phyloP scores from a whole-genome alignment of 306 rosid species.

The Benincasa hispida region DNA sequence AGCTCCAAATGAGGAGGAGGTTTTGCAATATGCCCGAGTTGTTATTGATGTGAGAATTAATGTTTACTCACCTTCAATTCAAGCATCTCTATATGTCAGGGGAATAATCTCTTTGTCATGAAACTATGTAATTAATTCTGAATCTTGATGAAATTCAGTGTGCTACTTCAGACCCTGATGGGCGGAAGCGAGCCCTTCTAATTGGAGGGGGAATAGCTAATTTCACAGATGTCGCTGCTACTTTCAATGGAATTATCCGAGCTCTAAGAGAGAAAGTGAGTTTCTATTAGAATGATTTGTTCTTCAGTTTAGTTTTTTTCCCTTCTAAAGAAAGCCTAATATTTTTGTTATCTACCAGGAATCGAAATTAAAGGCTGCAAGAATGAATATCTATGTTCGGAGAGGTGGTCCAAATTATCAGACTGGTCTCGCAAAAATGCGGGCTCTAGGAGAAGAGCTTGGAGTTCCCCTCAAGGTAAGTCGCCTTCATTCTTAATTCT shows the following conservation, averaged over 20 bases:
- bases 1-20: constrained; percentile 92
- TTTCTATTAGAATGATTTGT: neutral
- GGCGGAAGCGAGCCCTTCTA: constrained; percentile 75
- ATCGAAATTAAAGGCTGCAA: constrained; percentile 62
- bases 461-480: constrained; percentile 75
- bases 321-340: neutral
- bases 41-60: constrained; percentile 53
- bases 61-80: constrained; percentile 8
- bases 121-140: constrained; percentile 1
- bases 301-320: neutral
- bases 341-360: constrained; percentile 27
- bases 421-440: constrained; percentile 71
- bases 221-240: constrained; percentile 86
- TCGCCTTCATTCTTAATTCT: neutral
- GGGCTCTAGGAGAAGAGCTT: constrained; percentile 59
- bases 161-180: constrained; percentile 77
- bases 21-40: constrained; percentile 82
- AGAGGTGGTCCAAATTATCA: constrained; percentile 91
- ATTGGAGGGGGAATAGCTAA: constrained; percentile 93
- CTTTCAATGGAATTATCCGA: constrained; percentile 66
- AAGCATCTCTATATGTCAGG: neutral
- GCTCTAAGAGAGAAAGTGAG: constrained; percentile 69
- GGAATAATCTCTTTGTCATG: neutral
- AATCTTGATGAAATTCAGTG: constrained; percentile 37
- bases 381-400: constrained; percentile 70